Conservation (phyloP, 257 asterid genomes). For the Scutellaria barbata region DNA sequence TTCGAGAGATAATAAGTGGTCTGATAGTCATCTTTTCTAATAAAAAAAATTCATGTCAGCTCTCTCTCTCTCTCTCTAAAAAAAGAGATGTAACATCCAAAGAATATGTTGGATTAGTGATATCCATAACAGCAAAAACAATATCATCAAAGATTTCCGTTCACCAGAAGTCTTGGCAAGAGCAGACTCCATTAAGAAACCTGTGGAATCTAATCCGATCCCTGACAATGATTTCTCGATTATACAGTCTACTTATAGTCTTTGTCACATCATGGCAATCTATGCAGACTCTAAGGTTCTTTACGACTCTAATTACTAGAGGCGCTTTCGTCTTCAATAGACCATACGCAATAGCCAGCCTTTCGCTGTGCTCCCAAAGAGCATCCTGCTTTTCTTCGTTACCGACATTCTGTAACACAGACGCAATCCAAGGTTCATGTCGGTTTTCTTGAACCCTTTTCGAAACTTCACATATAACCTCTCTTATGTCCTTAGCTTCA, state of each 20-base stretch:
- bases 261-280: conserved; percentile 78
- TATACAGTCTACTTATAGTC: conserved; percentile 60
- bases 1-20: neutral
- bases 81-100: neutral
- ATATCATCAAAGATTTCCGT: conserved; percentile 22
- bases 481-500: conserved; percentile 52
- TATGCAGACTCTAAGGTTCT: conserved; percentile 61
- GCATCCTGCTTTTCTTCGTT: conserved; percentile 59
- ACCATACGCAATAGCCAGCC: conserved; percentile 74
- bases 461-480: conserved; percentile 45
- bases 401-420: conserved; percentile 55
- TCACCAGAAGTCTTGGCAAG: conserved; percentile 76
- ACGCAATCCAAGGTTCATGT: conserved; percentile 68
- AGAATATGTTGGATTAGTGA: neutral
- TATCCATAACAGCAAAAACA: neutral
- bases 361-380: conserved; percentile 73
- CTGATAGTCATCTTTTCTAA: conserved; percentile 23
- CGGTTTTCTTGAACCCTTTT: conserved; percentile 49
- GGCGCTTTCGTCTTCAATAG: conserved; percentile 64
- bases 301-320: conserved; percentile 54
- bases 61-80: neutral
- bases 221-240: conserved; percentile 67
- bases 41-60: conserved; percentile 8
- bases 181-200: conserved; percentile 58
- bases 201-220: conserved; percentile 67